Evolutionary conservation across 2,329 filamentous ascomycete species (phyloP).

Genomic region (Teratosphaeria nubilosa): DNA sequence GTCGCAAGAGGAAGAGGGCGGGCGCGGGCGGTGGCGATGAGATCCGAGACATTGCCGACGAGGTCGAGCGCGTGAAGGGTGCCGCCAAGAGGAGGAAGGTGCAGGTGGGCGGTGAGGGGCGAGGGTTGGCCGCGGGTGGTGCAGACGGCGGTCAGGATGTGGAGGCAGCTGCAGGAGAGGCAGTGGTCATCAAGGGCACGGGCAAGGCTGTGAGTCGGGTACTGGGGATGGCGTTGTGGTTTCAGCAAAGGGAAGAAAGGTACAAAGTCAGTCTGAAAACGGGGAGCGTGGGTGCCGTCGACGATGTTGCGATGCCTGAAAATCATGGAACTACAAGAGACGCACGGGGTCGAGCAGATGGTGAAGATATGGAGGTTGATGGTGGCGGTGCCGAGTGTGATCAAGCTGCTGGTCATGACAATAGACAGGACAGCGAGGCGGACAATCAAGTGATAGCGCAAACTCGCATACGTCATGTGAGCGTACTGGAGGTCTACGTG

Average conservation of each 20-base stretch:
- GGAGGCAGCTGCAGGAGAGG: slow-evolving; percentile 32
- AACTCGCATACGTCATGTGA: slow-evolving; percentile 29
- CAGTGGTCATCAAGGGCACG: slow-evolving; percentile 53
- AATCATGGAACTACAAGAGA: slow-evolving; percentile 8
- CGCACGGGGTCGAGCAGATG: slow-evolving; percentile 3
- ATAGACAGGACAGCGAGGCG: neutral
- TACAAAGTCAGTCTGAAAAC: slow-evolving; percentile 52
- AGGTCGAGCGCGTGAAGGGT: slow-evolving; percentile 19
- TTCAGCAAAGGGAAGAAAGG: slow-evolving; percentile 48
- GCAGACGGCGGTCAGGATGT: slow-evolving; percentile 17
- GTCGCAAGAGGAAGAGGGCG: slow-evolving; percentile 1
- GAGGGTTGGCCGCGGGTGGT: slow-evolving; percentile 17
- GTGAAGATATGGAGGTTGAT: neutral
- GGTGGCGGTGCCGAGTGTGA: neutral
- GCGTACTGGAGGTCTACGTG: slow-evolving; percentile 26
- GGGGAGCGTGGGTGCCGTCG: slow-evolving; percentile 53
- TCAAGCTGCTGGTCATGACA: neutral
- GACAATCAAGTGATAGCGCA: slow-evolving; percentile 22
- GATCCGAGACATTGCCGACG: slow-evolving; percentile 28
- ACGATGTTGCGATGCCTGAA: slow-evolving; percentile 47
- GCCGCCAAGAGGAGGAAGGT: slow-evolving; percentile 16
- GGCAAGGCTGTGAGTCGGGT: slow-evolving; percentile 57
- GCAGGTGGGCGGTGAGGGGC: slow-evolving; percentile 11
- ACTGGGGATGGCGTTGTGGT: slow-evolving; percentile 53
- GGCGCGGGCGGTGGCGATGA: slow-evolving; percentile 13